Conservation (phyloP, 306 rosid genomes). For the Cucumis hystrix region DNA sequence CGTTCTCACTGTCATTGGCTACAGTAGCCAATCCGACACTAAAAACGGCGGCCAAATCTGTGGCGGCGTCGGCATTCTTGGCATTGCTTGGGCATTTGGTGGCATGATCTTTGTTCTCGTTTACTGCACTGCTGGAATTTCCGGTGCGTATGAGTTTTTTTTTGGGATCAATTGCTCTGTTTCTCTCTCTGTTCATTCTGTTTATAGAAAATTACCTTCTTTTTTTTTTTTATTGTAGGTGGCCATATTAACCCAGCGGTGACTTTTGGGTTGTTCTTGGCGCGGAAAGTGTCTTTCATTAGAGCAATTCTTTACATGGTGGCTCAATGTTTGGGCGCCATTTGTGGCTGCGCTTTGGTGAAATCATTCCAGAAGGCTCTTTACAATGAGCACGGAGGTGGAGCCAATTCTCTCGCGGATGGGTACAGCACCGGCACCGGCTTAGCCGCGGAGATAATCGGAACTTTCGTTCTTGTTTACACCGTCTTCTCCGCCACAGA, state of each 20-base stretch:
- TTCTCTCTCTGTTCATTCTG: not conserved
- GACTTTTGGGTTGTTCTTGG: slow-evolving; percentile 15
- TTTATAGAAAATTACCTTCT: not conserved
- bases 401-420: slow-evolving; percentile 8
- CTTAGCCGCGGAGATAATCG: slow-evolving; percentile 19
- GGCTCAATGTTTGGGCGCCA: slow-evolving; percentile 18
- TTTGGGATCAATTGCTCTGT: not conserved
- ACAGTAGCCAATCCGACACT: not conserved
- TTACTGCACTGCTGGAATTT: slow-evolving; percentile 18
- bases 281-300: slow-evolving; percentile 10
- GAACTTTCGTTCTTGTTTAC: slow-evolving; percentile 17
- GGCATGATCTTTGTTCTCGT: slow-evolving; percentile 21
- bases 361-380: slow-evolving; percentile 1
- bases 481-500: slow-evolving; percentile 18
- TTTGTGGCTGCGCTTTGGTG: slow-evolving; percentile 15
- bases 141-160: not conserved
- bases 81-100: slow-evolving; percentile 18
- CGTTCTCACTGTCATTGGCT: slow-evolving; percentile 12
- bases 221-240: not conserved
- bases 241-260: slow-evolving; percentile 24
- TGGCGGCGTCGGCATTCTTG: slow-evolving; percentile 16
- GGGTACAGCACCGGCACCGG: slow-evolving; percentile 14
- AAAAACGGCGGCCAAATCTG: not conserved
- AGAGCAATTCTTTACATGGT: slow-evolving; percentile 14
- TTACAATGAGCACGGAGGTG: slow-evolving; percentile 3